Evolutionary conservation across 164 flowering plant species (phyloP), one percentile per base, ranked within the genome.

Genomic region (Taxillus chinensis): DNA sequence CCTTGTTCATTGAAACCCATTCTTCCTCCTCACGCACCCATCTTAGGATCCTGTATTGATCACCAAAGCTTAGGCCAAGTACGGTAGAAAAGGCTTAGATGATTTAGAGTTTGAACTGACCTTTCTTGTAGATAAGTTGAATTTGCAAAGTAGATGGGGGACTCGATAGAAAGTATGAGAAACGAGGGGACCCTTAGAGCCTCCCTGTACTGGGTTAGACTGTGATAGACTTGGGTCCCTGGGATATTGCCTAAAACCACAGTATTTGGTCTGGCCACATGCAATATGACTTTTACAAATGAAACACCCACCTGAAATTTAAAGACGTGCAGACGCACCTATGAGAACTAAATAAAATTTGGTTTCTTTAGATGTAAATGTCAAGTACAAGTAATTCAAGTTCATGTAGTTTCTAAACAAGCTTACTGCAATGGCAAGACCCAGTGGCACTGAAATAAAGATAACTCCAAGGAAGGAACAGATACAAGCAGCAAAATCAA

Each of bases 71-170:
- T 9, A 42, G 11, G 53, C 15, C 15, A 38, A 10, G 7, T 55
- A 52, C 15, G 45, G 2, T 14, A 3, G 13, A 13, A 10, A 48
- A 5, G 4, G 46, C 46, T 43, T 43, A 43, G 27, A 43, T 43
- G 46, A 8, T 48, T 48, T 48, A 14, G 11, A 54, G 16, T 27
- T 17, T 54, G 57, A 46, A 68, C 75, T 61, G 13, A 90, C 98
- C 98, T 87, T 77, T 92, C 98, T 75, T 85, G 96, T 2, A 92
- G 67, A 70, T 90, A 92, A n/a, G 86, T 79, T 7, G 92, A 75
- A 66, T 88, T 92, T 10, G 96, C 92, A 42, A 92, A 92, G 78
- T 89, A 90, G 67, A 93, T 80, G 3, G 99, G 99, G 43, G 99
- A 82, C 68, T 89, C 96, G 16, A 93, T 68, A 3, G 87, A 84